phyloP scores from a whole-genome alignment of 768 basidiomycete genomes.

The Rhodotorula diobovata region DNA sequence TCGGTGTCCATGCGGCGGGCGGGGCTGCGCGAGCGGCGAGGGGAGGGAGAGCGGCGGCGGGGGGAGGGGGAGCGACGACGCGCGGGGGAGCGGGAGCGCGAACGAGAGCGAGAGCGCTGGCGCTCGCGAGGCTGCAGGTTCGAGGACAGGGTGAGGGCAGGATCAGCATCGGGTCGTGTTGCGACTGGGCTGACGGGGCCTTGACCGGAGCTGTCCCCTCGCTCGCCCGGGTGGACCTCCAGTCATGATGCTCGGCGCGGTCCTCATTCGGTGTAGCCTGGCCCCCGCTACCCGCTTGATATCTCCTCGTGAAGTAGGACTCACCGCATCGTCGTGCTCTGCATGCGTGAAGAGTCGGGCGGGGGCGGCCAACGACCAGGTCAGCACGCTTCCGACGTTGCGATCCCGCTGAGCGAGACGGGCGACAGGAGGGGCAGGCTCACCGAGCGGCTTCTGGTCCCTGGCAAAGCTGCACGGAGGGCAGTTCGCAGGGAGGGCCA shows the following conservation, averaged over 20 bases:
- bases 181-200: neutral
- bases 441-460: neutral
- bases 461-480: neutral
- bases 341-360: neutral
- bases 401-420: too few species aligned
- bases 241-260: neutral
- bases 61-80: constrained; percentile 59
- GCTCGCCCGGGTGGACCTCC: neutral
- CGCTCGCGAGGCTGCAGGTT: constrained; percentile 50
- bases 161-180: neutral
- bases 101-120: constrained; percentile 49
- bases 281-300: neutral
- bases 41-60: constrained; percentile 47
- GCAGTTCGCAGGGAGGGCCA: neutral
- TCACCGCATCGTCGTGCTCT: constrained; percentile 55
- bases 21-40: constrained; percentile 36
- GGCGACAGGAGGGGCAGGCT: neutral
- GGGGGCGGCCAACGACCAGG: neutral
- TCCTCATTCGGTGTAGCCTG: neutral
- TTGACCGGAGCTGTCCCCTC: constrained; percentile 1
- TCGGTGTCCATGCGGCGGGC: constrained; percentile 51
- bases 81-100: constrained; percentile 35
- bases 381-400: neutral
- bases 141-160: neutral
- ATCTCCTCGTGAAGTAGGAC: constrained; percentile 44